These are phyloP conservation scores for Aspergillus brasiliensis DNA, from an alignment of 2,329 filamentous ascomycete genomes.

Conservation along the genomic window DNA sequence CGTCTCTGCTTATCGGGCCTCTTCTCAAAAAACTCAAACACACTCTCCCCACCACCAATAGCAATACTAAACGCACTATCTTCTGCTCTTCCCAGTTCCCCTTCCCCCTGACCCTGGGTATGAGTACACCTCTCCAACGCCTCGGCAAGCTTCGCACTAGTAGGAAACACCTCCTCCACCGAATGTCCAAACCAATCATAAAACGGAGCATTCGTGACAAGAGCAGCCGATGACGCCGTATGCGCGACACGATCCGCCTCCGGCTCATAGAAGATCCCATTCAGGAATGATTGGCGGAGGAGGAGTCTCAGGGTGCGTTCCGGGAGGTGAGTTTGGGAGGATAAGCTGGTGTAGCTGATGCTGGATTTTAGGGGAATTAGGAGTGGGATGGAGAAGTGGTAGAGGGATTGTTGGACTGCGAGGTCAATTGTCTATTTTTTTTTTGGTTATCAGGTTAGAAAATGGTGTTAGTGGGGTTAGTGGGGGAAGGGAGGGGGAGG, in stretches of 20 bases:
- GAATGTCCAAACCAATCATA: not conserved
- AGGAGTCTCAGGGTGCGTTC: not conserved
- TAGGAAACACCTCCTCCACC: not conserved
- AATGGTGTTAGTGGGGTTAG: not conserved
- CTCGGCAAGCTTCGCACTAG: not conserved
- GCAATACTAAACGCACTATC: slow-evolving; percentile 3
- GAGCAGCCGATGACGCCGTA: not conserved
- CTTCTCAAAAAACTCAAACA: slow-evolving; percentile 4
- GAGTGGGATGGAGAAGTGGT: not conserved
- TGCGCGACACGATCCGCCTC: not conserved
- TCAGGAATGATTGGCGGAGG: not conserved
- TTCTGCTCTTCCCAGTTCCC: not conserved
- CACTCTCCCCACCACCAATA: not conserved
- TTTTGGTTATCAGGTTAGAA: not conserved
- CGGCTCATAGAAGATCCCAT: not conserved
- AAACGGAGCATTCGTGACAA: not conserved
- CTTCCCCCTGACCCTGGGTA: not conserved
- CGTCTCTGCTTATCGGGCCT: not conserved
- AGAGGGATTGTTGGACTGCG: not conserved
- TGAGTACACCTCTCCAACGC: not conserved
- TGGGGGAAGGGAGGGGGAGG: not conserved
- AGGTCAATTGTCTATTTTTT: not conserved
- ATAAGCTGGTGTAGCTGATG: not conserved
- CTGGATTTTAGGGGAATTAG: not conserved
- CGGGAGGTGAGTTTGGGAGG: not conserved